Evolutionary conservation across 345 rosid species (phyloP), one percentile per base, ranked within the genome.

Genomic region (Pugionium cornutum): DNA sequence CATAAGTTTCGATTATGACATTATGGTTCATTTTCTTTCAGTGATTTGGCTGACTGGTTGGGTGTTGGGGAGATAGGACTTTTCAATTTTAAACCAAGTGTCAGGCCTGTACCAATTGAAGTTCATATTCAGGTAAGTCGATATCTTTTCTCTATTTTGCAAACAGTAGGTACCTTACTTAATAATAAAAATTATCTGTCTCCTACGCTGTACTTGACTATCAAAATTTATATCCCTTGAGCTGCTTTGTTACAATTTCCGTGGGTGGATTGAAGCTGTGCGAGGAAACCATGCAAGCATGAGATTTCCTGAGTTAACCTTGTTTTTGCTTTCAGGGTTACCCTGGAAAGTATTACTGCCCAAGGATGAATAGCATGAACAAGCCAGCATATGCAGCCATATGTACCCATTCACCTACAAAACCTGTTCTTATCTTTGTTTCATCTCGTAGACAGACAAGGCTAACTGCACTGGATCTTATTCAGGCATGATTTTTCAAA

Each of bases 301-400:
- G 40, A 67, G 34, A 67, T 11, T 33, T 61, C 30, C 9, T 27
- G 64, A 61, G 35, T 11, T 40, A 41, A 53, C 58, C 47, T 66
- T 61, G 46, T n/a, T 64, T 69, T 25, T 54, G 40, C 53, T 49
- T 64, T 66, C 89, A 92, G 98, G 98, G 98, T 62, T 92, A 92
- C 75, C 97, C 98, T 25, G 98, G 98, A 67, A 92, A 92, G 76
- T 88, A 76, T 67, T 89, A 89, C 74, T 85, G 90, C 73, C 98
- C 98, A 29, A 82, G 97, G 73, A 92, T 92, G 98, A 88, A 85
- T 65, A 92, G 96, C 80, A 92, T 92, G 98, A 92, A 92, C 62
- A 92, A 89, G 76, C 98, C 98, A 70, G 86, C 98, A 65, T 92
- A 92, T 79, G 98, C 98, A 67, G 98, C 98, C 73, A 92, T 92